These are phyloP conservation scores for Drechslerella dactyloides DNA, from an alignment of 2,329 filamentous ascomycete species.

Conservation along the genomic window DNA sequence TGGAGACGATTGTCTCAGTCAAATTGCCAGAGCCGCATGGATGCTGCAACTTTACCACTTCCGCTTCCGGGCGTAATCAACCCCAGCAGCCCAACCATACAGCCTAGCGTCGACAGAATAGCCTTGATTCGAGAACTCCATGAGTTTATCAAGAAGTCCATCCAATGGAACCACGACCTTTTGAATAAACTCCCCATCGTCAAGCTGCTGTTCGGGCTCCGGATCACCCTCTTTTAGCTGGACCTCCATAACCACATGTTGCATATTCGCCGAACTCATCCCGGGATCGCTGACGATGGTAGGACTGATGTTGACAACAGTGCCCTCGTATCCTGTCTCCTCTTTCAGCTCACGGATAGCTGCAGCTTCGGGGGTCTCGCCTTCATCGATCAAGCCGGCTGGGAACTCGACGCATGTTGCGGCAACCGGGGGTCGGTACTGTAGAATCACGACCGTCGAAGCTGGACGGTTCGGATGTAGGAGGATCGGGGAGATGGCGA, in stretches of 20 bases:
- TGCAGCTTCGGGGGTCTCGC: conserved; percentile 65
- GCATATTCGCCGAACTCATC: conserved; percentile 68
- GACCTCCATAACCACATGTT: conserved; percentile 68
- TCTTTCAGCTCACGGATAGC: conserved; percentile 67
- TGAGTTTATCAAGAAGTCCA: conserved; percentile 65
- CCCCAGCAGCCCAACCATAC: conserved; percentile 68
- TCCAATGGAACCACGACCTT: conserved; percentile 66
- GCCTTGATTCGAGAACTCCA: conserved; percentile 62
- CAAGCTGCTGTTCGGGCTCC: conserved; percentile 66
- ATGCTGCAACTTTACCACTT: conserved; percentile 52
- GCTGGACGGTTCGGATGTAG: conserved; percentile 61
- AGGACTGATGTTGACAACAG: conserved; percentile 65
- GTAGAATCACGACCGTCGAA: conserved; percentile 65
- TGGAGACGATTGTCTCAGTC: no score
- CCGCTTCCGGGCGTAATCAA: conserved; percentile 61
- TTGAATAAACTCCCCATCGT: conserved; percentile 69
- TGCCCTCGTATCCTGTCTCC: conserved; percentile 69
- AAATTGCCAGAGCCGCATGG: background rate
- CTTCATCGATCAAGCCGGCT: conserved; percentile 66
- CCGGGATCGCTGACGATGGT: conserved; percentile 72
- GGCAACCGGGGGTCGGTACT: conserved; percentile 68
- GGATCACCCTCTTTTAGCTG: conserved; percentile 58
- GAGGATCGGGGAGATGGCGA: conserved; percentile 66
- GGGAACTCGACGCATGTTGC: conserved; percentile 68
- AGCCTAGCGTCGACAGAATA: conserved; percentile 66